These are phyloP conservation scores for Phytophthora brassicae DNA, from an alignment of 352 stramenopile genomes.

Conservation along the genomic window DNA sequence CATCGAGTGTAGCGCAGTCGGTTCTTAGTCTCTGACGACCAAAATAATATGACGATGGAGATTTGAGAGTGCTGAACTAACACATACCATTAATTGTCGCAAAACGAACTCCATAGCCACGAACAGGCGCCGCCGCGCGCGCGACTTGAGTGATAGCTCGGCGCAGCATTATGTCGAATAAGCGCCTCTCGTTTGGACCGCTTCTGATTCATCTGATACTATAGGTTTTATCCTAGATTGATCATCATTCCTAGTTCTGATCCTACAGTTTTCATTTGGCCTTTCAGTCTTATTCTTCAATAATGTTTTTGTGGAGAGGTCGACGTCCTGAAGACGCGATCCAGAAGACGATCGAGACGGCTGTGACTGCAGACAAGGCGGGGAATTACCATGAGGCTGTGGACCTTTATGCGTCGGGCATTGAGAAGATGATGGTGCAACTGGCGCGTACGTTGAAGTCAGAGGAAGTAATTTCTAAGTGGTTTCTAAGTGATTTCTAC, in stretches of 20 bases:
- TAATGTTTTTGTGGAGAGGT: slow-evolving; percentile 51
- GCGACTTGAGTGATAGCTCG: slow-evolving; percentile 42
- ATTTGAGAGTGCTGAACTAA: neutral
- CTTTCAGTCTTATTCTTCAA: slow-evolving; percentile 14
- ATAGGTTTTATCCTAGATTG: too few species aligned
- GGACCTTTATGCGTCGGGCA: slow-evolving; percentile 70
- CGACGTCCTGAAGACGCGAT: slow-evolving; percentile 45
- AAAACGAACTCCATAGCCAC: slow-evolving; percentile 50
- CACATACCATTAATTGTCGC: slow-evolving; percentile 65
- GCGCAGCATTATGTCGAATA: slow-evolving; percentile 37
- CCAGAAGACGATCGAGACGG: slow-evolving; percentile 48
- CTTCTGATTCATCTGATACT: slow-evolving; percentile 12
- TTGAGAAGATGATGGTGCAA: slow-evolving; percentile 74
- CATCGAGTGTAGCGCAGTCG: slow-evolving; percentile 9
- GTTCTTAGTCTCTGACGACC: neutral
- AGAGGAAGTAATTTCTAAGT: neutral
- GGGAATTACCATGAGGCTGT: slow-evolving; percentile 52
- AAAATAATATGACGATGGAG: neutral
- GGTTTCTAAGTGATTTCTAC: slow-evolving; percentile 2
- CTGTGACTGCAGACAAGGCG: slow-evolving; percentile 54
- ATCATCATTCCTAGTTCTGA: neutral
- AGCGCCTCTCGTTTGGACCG: slow-evolving; percentile 3
- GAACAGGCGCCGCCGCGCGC: slow-evolving; percentile 14
- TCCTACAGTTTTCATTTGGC: neutral
- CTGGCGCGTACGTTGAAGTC: slow-evolving; percentile 48